Conservation (phyloP, 179 eudicot genomes). For the Carnegiea gigantea region DNA sequence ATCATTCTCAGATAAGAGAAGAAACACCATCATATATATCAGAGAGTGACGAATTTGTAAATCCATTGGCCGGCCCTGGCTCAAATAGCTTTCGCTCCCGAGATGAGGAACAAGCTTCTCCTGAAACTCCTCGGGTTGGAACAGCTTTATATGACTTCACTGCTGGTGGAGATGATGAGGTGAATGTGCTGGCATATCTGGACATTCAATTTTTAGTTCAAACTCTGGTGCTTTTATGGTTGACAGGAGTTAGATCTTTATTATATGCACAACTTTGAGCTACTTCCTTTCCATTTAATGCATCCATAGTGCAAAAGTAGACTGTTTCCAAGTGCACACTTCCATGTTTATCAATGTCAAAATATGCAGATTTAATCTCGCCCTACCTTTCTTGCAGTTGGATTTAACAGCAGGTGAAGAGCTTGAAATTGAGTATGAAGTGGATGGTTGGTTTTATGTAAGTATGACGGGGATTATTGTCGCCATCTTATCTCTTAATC, state of each 20-base stretch:
- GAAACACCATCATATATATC: constrained; percentile 85
- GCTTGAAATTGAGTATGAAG: constrained; percentile 86
- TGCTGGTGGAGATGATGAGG: constrained; percentile 99
- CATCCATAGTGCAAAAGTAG: neutral
- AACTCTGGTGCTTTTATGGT: neutral
- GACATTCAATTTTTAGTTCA: neutral
- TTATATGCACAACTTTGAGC: neutral
- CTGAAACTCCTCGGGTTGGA: constrained; percentile 64
- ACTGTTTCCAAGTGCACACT: neutral
- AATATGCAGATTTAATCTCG: constrained; percentile 3
- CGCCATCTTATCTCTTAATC: neutral
- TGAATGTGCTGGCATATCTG: constrained; percentile 23
- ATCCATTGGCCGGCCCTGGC: constrained; percentile 79
- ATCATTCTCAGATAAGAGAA: constrained; percentile 72
- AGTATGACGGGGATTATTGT: constrained; percentile 34
- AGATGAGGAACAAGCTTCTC: constrained; percentile 65
- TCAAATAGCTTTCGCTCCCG: constrained; percentile 66
- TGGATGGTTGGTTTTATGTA: constrained; percentile 99
- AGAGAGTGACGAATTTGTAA: constrained; percentile 75
- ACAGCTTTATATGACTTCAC: constrained; percentile 94
- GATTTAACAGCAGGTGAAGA: constrained; percentile 93
- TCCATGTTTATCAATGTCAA: neutral
- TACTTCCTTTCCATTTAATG: neutral
- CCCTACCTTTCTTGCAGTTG: constrained; percentile 51
- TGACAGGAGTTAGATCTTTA: neutral